phyloP scores from a whole-genome alignment of 345 rosid species.

The Moringa oleifera region DNA sequence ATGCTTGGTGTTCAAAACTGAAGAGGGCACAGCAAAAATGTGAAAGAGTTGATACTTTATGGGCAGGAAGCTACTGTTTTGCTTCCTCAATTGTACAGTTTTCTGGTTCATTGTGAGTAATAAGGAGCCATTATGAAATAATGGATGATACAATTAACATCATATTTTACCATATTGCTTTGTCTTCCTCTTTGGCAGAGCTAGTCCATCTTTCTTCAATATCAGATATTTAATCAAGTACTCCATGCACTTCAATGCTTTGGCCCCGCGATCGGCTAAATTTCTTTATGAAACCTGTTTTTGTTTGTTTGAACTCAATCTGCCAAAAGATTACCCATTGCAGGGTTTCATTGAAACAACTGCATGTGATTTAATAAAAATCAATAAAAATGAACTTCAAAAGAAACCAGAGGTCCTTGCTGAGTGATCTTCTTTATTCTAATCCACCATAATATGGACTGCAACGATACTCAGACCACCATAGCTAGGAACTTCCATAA shows the following conservation, averaged over 20 bases:
- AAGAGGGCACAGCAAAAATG: no score
- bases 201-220: constrained; percentile 92
- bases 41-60: no score
- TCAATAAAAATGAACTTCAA: background rate
- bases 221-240: constrained; percentile 17
- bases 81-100: no score
- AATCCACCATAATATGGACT: constrained; percentile 81
- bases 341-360: no score
- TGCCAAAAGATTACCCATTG: constrained; percentile 34
- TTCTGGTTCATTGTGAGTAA: no score
- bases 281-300: constrained; percentile 77
- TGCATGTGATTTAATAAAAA: background rate
- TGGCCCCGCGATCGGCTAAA: constrained; percentile 84
- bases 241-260: constrained; percentile 3
- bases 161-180: constrained; percentile 24
- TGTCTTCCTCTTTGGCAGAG: constrained; percentile 42
- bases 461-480: constrained; percentile 94
- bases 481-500: constrained; percentile 87
- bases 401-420: constrained; percentile 33
- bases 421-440: constrained; percentile 63
- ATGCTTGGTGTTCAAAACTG: no score
- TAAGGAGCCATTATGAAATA: no score
- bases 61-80: no score
- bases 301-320: constrained; percentile 90
- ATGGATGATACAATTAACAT: background rate